Percentiles rank a stretch among this genome's conserved stretches.
Conservation (phyloP, 2,329 filamentous ascomycete species). For the Allantophomopsis lycopodina region DNA sequence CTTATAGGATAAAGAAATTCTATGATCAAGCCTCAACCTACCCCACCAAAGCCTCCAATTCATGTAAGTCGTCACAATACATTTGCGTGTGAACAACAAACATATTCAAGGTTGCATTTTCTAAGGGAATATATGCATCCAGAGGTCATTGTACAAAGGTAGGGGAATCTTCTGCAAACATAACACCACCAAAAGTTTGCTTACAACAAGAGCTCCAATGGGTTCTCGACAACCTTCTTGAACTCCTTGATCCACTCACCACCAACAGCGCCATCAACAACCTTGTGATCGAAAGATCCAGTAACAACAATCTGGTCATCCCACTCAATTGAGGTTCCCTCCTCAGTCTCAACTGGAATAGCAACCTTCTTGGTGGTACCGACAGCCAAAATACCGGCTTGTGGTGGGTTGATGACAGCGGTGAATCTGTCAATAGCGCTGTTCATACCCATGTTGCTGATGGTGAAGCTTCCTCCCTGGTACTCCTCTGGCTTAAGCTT, state of each 20-base stretch:
- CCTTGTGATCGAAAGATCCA: constrained; percentile 97
- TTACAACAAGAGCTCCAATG: constrained; percentile 80
- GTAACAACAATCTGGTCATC: constrained; percentile 96
- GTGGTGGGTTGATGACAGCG: constrained; percentile 96
- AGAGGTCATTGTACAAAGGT: constrained; percentile 4
- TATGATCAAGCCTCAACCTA: too few species aligned
- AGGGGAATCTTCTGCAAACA: constrained; percentile 3
- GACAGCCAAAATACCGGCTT: constrained; percentile 88
- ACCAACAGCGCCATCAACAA: constrained; percentile 90
- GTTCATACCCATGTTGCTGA: constrained; percentile 99
- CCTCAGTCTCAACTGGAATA: constrained; percentile 71
- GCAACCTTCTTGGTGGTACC: constrained; percentile 95
- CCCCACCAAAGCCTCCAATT: too few species aligned
- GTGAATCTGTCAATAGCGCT: constrained; percentile 90
- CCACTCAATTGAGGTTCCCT: constrained; percentile 69
- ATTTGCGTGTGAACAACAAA: background rate
- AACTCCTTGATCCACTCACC: constrained; percentile 94
- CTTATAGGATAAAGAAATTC: too few species aligned
- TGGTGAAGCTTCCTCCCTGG: constrained; percentile 97
- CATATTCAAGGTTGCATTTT: background rate
- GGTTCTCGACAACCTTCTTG: constrained; percentile 97
- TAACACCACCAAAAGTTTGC: constrained; percentile 1
- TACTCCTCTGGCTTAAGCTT: constrained; percentile 99
- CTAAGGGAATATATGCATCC: constrained; percentile 1
- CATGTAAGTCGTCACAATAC: too few species aligned